Evolutionary conservation across 768 basidiomycete genomes (phyloP), one percentile per base, ranked within the genome.

Genomic region (Daedaleopsis sinensis): DNA sequence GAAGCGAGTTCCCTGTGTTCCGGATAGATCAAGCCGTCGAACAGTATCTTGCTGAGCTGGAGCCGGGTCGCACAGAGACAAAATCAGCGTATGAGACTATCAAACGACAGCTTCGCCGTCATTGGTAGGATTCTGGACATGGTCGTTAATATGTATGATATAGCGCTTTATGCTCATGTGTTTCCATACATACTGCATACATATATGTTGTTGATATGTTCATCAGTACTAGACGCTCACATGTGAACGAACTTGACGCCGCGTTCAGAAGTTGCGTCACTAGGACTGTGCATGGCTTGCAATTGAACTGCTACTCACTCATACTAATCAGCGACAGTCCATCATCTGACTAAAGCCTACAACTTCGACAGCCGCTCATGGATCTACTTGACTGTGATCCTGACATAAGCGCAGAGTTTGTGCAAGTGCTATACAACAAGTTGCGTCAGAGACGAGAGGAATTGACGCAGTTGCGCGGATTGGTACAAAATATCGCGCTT

Each of bases 1-100:
- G 84, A 49, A 80, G 81, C 36, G 90, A 90, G 69, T 86, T 94
- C 72, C 93, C 93, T 13, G 92, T 86, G 35, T 88, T 86, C 52
- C 82, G 89, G 54, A 85, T 94, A 68, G 89, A 94, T 71, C 72
- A 79, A 46, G 85, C 88, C 0, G 80, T 93, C 43, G 88, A 88
- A 21, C 85, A 89, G 70, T 94, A 94, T 72, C 76, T 93, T 23
- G 74, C 79, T 13, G 91, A 93, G 70, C 73, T 94, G 66, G 83
- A 88, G 65, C 76, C 85, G 24, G 78, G 79, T 57, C 82, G 86
- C 32, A 73, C 74, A 37, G 88, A 90, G 68, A 90, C 90, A 11
- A 87, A 79, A 66, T 75, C 75, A 8, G 72, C 80, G 35, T 93
- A 92, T 65, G 90, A 93, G 69, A 76, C 80, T 49, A 79, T 93